Base-by-base conservation (phyloP, 2,329 filamentous ascomycete species). In the Alternaria infectoria region DNA sequence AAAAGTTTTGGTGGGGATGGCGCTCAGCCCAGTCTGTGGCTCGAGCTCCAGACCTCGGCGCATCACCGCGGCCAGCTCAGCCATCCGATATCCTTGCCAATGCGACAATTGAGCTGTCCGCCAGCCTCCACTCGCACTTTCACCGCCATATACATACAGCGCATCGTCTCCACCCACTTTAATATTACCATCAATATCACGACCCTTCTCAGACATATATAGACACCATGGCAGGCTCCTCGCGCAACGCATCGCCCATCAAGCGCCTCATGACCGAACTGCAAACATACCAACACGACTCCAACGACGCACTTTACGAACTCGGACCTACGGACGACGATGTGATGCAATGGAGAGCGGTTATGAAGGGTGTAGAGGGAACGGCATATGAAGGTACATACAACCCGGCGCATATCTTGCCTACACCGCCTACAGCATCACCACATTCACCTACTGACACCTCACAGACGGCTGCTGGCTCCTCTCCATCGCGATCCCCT, bases 391-490 rank as follows among this genome's bases (percentile, higher is more conserved):
- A 89, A 83, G 86, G 87, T 88, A 79, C 7, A 23, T 46, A n/a
- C 1, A 30, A 15, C 10, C 7, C 36, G 23, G 13, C 25, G 36
- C 40, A 21, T 13, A n/a, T n/a, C 44, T 17, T 28, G 15, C 52
- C 46, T n/a, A 17, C 32, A 21, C 44, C 11, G 26, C 7, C 10
- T 19, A 25, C 28, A 28, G 8, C 26, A 26, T 32, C 28, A 19
- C 28, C 26, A 5, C 17, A n/a, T 55, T 65, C 26, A 66, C 59
- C 10, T 15, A 10, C 61, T 55, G 52, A 47, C 21, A 21, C 51
- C 4, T 6, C 32, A 21, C 2, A 86, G 88, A 84, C 75, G 96
- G 96, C 66, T 88, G 90, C 73, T 99, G 94, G 94, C 89, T 91
- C 64, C 88, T 99, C 73, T 79, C 83, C 76, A 93, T 99, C 79